Evolutionary conservation across 2,329 filamentous ascomycete genomes (phyloP).

Genomic region (Aspergillus texensis): DNA sequence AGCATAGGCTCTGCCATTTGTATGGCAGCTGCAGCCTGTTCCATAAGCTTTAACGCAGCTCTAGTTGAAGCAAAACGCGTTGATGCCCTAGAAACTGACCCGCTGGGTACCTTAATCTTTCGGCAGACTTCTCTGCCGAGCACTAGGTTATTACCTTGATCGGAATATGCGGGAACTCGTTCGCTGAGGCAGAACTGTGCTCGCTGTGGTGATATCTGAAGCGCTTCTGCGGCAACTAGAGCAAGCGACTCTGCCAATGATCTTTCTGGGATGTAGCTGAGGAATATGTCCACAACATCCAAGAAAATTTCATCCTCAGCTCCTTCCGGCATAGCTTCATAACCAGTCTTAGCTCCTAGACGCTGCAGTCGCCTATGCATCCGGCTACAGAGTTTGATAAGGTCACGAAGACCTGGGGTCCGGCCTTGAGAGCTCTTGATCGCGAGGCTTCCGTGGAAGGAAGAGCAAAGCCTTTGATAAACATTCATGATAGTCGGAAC

Average conservation of each 20-base stretch:
- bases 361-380: slow-evolving; percentile 66
- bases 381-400: slow-evolving; percentile 89
- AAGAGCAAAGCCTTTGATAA: slow-evolving; percentile 50
- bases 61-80: slow-evolving; percentile 80
- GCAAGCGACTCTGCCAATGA: slow-evolving; percentile 57
- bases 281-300: slow-evolving; percentile 91
- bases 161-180: slow-evolving; percentile 71
- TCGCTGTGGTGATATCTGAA: slow-evolving; percentile 82
- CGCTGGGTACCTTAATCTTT: slow-evolving; percentile 56
- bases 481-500: slow-evolving; percentile 59
- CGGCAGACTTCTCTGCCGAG: slow-evolving; percentile 68
- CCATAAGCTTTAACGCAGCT: slow-evolving; percentile 80
- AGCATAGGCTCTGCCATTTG: slow-evolving; percentile 85
- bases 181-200: slow-evolving; percentile 75
- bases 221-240: slow-evolving; percentile 76
- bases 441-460: slow-evolving; percentile 42
- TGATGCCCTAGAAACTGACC: slow-evolving; percentile 47
- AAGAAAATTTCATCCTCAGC: slow-evolving; percentile 83
- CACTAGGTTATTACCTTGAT: slow-evolving; percentile 59
- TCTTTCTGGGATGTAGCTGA: slow-evolving; percentile 73
- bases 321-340: slow-evolving; percentile 72
- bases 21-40: slow-evolving; percentile 83
- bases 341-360: slow-evolving; percentile 63
- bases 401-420: slow-evolving; percentile 71
- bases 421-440: slow-evolving; percentile 50